Evolutionary conservation across 148 eudicot species (phyloP), one percentile per base, ranked within the genome.

Genomic region (Arctostaphylos glauca): DNA sequence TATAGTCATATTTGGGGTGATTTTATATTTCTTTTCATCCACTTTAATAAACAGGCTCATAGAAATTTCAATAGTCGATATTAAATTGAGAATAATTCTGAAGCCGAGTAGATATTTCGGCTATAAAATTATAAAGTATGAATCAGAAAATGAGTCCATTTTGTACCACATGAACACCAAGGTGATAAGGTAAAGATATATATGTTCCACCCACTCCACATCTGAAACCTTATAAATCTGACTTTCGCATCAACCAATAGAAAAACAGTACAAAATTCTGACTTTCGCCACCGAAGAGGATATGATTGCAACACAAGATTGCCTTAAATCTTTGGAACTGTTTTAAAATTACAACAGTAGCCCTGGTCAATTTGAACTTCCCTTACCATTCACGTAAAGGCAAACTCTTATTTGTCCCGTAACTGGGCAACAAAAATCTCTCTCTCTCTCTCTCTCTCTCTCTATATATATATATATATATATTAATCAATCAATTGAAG

Each of bases 321-420:
- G 50, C 54, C 44, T 10, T 3, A 21, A 75, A 25, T 7, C 21
- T 46, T 2, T 18, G 79, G 6, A 15, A 25, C 71, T 1, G 15
- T 66, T 12, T 12, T 64, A 78, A 2, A 53, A 79, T 79, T 54
- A 82, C 78, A 14, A 83, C 3, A 76, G 5, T 81, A 80, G 54
- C 82, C 82, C 41, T 53, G 50, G 85, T 56, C 80, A 79, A 21
- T 49, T n/a, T 82, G 49, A 78, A 80, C 89, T 54, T 87, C 84
- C 82, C 90, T 91, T 89, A 85, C 81, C 86, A 87, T 87, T 86
- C 90, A 91, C 91, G 93, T 89, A 91, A 91, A 91, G 91, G 77
- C 76, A 79, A 78, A 38, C 44, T 15, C 54, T 79, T 44, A 70
- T 31, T 85, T 87, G 90, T 89, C 88, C 89, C 89, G 75, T 58